Evolutionary conservation across 1,284 basidiomycete species (phyloP).

Genomic region (Sporisorium exsertum): DNA sequence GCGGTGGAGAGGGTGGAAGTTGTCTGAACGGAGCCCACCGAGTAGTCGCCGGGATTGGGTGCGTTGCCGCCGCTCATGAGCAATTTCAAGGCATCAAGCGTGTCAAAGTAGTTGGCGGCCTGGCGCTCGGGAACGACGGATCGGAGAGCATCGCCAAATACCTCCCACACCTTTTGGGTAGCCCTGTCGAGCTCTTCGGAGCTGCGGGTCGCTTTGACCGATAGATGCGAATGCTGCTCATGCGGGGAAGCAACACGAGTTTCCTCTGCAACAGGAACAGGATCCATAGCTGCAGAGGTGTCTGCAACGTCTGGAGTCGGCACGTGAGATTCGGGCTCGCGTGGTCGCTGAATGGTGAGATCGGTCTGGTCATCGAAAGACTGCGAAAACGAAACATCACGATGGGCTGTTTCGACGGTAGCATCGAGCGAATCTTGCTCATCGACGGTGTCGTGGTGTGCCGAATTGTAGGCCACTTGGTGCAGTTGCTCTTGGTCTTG

Average conservation of each 20-base stretch:
- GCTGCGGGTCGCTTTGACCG: conserved; percentile 28
- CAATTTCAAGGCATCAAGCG: conserved; percentile 46
- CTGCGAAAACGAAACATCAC: conserved; percentile 13
- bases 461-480: conserved; percentile 7
- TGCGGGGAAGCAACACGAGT: not conserved
- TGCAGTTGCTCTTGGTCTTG: conserved; percentile 14
- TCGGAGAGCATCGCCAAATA: conserved; percentile 62
- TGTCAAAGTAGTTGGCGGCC: conserved; percentile 50
- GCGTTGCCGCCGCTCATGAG: conserved; percentile 44
- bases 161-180: conserved; percentile 55
- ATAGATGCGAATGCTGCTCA: conserved; percentile 7
- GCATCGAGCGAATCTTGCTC: conserved; percentile 2
- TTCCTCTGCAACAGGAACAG: not conserved
- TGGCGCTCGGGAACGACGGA: conserved; percentile 52
- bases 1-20: conserved; percentile 31
- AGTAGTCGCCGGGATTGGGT: conserved; percentile 39
- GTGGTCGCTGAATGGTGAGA: conserved; percentile 27
- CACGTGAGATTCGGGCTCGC: conserved; percentile 7
- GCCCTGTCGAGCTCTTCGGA: conserved; percentile 61
- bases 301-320: conserved; percentile 16
- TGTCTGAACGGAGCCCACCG: conserved; percentile 47
- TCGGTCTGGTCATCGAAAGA: conserved; percentile 15
- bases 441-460: not conserved
- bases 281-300: conserved; percentile 31
- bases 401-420: conserved; percentile 5